Base-by-base conservation (phyloP, 345 rosid genomes). In the Heritiera littoralis region DNA sequence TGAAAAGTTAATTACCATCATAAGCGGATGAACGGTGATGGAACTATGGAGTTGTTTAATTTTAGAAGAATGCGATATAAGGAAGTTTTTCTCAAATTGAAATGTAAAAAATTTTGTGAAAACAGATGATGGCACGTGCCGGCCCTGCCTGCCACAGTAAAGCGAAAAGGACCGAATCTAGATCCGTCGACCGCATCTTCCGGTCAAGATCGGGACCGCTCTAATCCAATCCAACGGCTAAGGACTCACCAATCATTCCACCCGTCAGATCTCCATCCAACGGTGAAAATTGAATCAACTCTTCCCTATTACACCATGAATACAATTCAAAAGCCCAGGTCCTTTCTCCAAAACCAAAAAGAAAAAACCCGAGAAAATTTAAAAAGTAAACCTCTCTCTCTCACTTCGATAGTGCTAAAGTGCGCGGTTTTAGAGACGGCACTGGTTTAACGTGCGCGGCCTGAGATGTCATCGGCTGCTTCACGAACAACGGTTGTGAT, bases 171-270 rank as follows among this genome's bases (percentile, higher is more conserved):
- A 58, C 82, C 81, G 84, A 80, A 84, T 83, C 83, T 70, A 78
- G 86, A 91, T 93, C 95, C 85, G 85, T 87, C 90, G 90, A 88
- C 89, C 86, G 70, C 72, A 80, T 82, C 81, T 78, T 72, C 83
- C 90, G 86, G 78, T 87, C 88, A 63, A 73, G 84, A 85, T 86
- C 86, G 83, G 80, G 81, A 83, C 83, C 74, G 74, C 46, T 77
- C 46, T 48, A 77, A 67, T 71, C 43, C 52, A 61, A 89, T 90
- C 96, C 60, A 86, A 87, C 92, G 91, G 89, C 81, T 63, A 54
- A 2, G 1, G 52, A 54, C 18, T 15, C 14, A 56, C n/a, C 49
- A 45, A 28, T 4, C 6, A 32, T 52, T 68, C 54, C 74, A 54
- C 67, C 88, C 88, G 81, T 81, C 79, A 0, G 83, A 81, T 78